A percentile compares a stretch with the other conserved stretches of the same genome.
These are phyloP conservation scores for Pseudogymnoascus sp. DNA, from an alignment of 2,329 filamentous ascomycete species.

Conservation along the genomic window DNA sequence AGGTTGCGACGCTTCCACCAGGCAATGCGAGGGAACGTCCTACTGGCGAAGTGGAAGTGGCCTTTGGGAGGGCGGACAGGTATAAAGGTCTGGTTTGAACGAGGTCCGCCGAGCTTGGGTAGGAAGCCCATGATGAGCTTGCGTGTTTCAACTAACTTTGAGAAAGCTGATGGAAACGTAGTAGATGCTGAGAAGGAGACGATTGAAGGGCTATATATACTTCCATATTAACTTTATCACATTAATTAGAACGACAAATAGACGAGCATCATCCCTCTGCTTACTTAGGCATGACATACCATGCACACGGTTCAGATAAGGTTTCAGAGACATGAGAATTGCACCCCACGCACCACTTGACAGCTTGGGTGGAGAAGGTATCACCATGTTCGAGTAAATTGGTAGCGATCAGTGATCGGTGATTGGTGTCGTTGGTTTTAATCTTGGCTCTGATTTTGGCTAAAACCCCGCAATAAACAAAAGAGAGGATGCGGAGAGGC, in stretches of 20 bases:
- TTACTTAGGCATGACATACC: not conserved
- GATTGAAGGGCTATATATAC: not conserved
- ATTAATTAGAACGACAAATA: not conserved
- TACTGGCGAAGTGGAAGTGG: constrained; percentile 18
- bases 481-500: not conserved
- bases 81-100: not conserved
- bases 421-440: not conserved
- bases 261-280: not conserved
- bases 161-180: not conserved
- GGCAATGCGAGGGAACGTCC: constrained; percentile 23
- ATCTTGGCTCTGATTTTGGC: not conserved
- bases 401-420: not conserved
- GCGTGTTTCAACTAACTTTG: not conserved
- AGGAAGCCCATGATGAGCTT: not conserved
- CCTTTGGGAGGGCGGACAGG: not conserved
- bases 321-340: not conserved
- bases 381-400: not conserved
- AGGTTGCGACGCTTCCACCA: constrained; percentile 28
- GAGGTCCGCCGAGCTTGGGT: not conserved
- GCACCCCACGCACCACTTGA: not conserved
- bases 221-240: not conserved
- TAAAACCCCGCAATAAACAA: not conserved
- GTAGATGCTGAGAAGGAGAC: not conserved
- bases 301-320: not conserved
- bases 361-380: not conserved